Percentiles rank a stretch among this genome's conserved stretches.
phyloP scores from a whole-genome alignment of 1,284 basidiomycete species.

The Athelia sp. region DNA sequence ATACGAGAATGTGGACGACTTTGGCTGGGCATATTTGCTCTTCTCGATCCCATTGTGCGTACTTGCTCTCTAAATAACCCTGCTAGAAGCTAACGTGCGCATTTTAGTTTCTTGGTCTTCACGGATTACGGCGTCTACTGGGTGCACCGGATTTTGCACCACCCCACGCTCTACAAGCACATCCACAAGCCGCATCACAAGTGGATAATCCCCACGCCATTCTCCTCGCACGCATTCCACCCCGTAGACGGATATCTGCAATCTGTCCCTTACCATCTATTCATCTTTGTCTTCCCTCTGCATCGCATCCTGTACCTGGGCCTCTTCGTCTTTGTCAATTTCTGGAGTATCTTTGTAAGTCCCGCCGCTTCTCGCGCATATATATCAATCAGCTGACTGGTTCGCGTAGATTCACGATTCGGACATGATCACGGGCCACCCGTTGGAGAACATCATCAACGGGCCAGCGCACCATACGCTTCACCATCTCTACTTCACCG shows the following conservation, averaged over 20 bases:
- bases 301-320: slow-evolving; percentile 80
- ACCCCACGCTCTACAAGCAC: slow-evolving; percentile 84
- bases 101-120: slow-evolving; percentile 76
- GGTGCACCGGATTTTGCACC: slow-evolving; percentile 90
- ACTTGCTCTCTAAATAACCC: slow-evolving; percentile 2
- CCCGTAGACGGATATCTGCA: slow-evolving; percentile 93
- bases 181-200: slow-evolving; percentile 98
- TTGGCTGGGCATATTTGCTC: slow-evolving; percentile 63
- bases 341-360: slow-evolving; percentile 85
- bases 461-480: slow-evolving; percentile 97
- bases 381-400: slow-evolving; percentile 3
- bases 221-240: slow-evolving; percentile 97
- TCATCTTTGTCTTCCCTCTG: slow-evolving; percentile 88
- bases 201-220: slow-evolving; percentile 99
- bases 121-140: slow-evolving; percentile 94
- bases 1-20: slow-evolving; percentile 75
- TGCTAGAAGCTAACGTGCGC: slow-evolving; percentile 1
- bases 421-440: slow-evolving; percentile 97
- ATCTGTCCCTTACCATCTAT: slow-evolving; percentile 93
- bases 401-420: slow-evolving; percentile 86
- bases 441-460: slow-evolving; percentile 90
- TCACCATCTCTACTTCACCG: slow-evolving; percentile 94
- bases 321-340: slow-evolving; percentile 86
- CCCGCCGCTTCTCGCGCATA: slow-evolving; percentile 1
- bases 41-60: slow-evolving; percentile 62